These are phyloP conservation scores for Scortechinia acanthostroma DNA, from an alignment of 2,329 filamentous ascomycete genomes.

Conservation along the genomic window DNA sequence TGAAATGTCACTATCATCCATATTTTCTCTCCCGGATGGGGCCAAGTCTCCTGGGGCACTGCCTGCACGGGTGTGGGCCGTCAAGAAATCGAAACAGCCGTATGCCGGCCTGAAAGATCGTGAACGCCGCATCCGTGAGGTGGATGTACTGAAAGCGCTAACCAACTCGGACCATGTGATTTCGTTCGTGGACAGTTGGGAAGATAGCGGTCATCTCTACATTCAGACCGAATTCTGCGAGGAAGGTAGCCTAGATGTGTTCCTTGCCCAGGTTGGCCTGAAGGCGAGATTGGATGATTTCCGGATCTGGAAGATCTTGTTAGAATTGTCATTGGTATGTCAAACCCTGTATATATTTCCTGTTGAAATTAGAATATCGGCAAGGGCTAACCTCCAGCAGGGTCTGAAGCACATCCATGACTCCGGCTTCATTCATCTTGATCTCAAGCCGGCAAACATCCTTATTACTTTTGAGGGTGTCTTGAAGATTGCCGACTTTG, in stretches of 20 bases:
- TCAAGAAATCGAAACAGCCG: conserved; percentile 84
- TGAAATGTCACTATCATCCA: conserved; percentile 19
- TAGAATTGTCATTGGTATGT: conserved; percentile 76
- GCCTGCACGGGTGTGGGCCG: conserved; percentile 68
- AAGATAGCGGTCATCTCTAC: conserved; percentile 76
- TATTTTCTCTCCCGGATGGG: conserved; percentile 33
- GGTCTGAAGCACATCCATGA: conserved; percentile 86
- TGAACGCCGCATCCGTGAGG: conserved; percentile 78
- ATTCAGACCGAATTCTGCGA: conserved; percentile 98
- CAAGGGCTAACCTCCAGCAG: conserved; percentile 34
- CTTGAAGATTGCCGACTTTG: conserved; percentile 81
- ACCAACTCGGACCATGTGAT: conserved; percentile 78
- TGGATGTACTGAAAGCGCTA: conserved; percentile 70
- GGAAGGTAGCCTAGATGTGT: conserved; percentile 81
- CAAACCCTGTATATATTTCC: background rate
- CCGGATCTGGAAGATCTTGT: conserved; percentile 93
- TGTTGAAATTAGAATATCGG: background rate
- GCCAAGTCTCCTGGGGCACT: conserved; percentile 43
- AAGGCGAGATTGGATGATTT: conserved; percentile 91
- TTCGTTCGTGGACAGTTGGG: conserved; percentile 80
- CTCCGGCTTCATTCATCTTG: conserved; percentile 76
- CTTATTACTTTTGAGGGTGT: conserved; percentile 75
- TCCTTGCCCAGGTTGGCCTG: conserved; percentile 74
- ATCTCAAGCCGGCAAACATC: conserved; percentile 79
- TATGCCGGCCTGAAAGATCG: conserved; percentile 74